A percentile compares a stretch with the other conserved stretches of the same genome.
Conservation (phyloP, 495 filamentous ascomycete species). For the Penicillium bovifimosum region DNA sequence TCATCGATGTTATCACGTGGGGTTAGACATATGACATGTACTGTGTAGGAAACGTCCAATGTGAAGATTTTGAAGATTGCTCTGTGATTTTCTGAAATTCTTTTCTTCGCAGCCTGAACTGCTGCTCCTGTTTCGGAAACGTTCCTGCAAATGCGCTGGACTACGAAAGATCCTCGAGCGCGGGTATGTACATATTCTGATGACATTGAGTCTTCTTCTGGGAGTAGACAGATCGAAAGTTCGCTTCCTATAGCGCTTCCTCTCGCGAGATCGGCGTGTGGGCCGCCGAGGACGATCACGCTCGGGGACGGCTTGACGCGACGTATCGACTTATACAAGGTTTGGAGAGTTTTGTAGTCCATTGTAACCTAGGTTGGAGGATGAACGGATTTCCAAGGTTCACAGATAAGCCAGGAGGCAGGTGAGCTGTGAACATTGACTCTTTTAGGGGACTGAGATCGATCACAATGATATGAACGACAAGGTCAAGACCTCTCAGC, state of each 20-base stretch:
- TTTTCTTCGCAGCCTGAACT: background rate
- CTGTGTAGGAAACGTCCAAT: background rate
- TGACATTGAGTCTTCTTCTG: background rate
- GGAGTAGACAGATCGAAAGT: background rate
- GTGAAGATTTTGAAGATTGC: background rate
- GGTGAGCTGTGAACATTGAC: background rate
- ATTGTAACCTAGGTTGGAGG: background rate
- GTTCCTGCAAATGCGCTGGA: background rate
- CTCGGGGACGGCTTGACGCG: background rate
- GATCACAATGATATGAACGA: background rate
- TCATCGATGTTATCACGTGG: too few species aligned
- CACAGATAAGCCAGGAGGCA: background rate
- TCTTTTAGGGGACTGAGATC: background rate
- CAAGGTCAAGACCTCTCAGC: slow-evolving; percentile 13
- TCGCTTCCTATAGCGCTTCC: background rate
- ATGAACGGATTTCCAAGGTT: background rate
- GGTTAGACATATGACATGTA: too few species aligned
- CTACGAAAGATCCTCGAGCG: background rate
- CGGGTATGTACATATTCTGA: background rate
- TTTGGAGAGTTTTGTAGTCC: background rate
- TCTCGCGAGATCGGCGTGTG: background rate
- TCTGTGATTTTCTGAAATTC: background rate
- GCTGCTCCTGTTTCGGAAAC: background rate
- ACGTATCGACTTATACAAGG: background rate
- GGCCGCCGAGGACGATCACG: background rate